Percentiles rank a stretch among this genome's conserved stretches.
Conservation (phyloP, 768 basidiomycete species). For the Boletus speciosus region DNA sequence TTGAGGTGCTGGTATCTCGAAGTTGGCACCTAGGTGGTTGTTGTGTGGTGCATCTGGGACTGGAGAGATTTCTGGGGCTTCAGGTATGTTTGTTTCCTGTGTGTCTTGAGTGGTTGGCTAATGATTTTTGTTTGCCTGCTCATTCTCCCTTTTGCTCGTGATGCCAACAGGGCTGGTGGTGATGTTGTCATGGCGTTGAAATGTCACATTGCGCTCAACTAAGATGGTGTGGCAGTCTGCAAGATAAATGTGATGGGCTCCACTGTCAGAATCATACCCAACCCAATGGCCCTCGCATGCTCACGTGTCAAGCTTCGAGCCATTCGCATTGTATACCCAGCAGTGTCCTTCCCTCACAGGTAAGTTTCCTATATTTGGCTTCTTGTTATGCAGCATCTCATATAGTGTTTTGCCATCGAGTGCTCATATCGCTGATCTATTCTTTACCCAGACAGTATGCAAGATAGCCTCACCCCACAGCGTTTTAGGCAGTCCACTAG, state of each 20-base stretch:
- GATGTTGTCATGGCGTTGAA: not conserved
- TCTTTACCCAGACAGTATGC: too few relatives aligned
- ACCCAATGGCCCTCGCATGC: not conserved
- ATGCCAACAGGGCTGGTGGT: not conserved
- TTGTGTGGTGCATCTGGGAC: too few relatives aligned
- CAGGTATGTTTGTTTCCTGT: too few relatives aligned
- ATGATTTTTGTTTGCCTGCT: not conserved
- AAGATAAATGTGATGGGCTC: not conserved
- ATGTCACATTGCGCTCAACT: not conserved
- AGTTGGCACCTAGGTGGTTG: too few relatives aligned
- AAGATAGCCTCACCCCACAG: too few relatives aligned
- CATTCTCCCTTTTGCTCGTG: not conserved
- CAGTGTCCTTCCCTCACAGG: not conserved
- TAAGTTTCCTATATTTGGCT: not conserved
- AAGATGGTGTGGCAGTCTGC: rapidly evolving
- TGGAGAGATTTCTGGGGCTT: too few relatives aligned
- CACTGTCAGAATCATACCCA: not conserved
- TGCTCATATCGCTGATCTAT: too few relatives aligned
- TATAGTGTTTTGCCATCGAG: not conserved
- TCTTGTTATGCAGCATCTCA: not conserved
- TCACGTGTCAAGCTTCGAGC: not conserved
- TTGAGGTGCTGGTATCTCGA: too few relatives aligned
- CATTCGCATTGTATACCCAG: not conserved
- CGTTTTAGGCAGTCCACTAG: not conserved
- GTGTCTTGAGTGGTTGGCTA: not conserved